phyloP scores from a whole-genome alignment of 2,329 filamentous ascomycete genomes.

The Penicillium sp. region DNA sequence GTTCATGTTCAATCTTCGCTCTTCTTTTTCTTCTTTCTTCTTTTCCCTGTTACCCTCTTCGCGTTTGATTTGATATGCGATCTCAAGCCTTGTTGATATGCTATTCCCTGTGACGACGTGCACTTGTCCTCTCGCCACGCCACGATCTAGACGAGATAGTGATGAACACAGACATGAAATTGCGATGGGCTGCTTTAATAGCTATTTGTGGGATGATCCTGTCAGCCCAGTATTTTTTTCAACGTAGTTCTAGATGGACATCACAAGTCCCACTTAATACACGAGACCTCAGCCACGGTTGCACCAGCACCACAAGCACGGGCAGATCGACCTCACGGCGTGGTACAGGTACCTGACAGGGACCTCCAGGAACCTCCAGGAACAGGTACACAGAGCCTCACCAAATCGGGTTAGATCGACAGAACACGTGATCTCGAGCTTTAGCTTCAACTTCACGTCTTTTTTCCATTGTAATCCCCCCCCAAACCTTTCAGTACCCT shows the following conservation, averaged over 20 bases:
- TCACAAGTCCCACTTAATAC: slow-evolving; percentile 4
- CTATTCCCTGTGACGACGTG: background rate
- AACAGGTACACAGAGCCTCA: background rate
- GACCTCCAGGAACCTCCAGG: slow-evolving; percentile 1
- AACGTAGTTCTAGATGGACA: background rate
- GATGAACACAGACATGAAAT: slow-evolving; percentile 19
- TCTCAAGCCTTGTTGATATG: slow-evolving; percentile 17
- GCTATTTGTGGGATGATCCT: background rate
- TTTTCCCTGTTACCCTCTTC: slow-evolving; percentile 17
- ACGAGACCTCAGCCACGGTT: slow-evolving; percentile 15
- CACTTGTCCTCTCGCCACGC: background rate
- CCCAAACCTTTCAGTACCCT: background rate
- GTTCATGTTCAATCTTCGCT: background rate
- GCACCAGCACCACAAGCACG: slow-evolving; percentile 4
- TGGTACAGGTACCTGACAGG: slow-evolving; percentile 18
- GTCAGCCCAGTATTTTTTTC: background rate
- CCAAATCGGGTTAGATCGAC: background rate
- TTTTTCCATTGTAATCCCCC: background rate
- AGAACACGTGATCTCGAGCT: background rate
- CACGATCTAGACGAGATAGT: slow-evolving; percentile 21
- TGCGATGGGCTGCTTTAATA: slow-evolving; percentile 3
- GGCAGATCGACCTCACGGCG: slow-evolving; percentile 5
- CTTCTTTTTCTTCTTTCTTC: slow-evolving; percentile 3
- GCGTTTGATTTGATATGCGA: slow-evolving; percentile 12
- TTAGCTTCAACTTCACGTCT: background rate